Percentiles rank a stretch among this genome's conserved stretches.
Conservation (phyloP, 768 basidiomycete species). For the Tylopilus cervinicoccineus region DNA sequence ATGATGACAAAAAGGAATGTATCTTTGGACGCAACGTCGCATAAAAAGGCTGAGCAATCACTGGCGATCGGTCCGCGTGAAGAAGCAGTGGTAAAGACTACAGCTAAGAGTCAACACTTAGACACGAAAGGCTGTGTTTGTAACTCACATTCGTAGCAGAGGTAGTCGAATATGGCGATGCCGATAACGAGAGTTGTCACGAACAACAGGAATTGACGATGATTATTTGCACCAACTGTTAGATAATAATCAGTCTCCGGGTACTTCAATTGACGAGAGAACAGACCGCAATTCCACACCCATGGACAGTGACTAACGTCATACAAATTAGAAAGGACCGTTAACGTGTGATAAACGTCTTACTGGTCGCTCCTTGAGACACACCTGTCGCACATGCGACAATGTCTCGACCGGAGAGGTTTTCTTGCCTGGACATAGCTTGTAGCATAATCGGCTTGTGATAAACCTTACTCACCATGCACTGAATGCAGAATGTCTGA, state of each 20-base stretch:
- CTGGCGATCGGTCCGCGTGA: not conserved
- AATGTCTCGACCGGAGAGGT: conserved; percentile 93
- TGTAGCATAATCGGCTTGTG: not conserved
- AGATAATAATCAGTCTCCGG: conserved; percentile 5
- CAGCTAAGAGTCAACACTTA: not conserved
- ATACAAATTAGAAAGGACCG: not conserved
- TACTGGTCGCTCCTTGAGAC: conserved; percentile 92
- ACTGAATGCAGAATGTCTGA: conserved; percentile 93
- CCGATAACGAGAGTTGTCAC: conserved; percentile 81
- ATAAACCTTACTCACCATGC: conserved; percentile 60
- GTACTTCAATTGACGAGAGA: not conserved
- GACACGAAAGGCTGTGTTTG: not conserved
- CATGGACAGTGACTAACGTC: conserved; percentile 87
- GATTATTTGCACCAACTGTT: conserved; percentile 86
- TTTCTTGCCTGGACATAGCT: conserved; percentile 60
- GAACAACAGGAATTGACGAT: conserved; percentile 95
- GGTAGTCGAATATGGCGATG: conserved; percentile 76
- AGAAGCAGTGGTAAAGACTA: conserved; percentile 54
- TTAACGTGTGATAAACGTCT: conserved; percentile 27
- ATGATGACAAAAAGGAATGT: conserved; percentile 81
- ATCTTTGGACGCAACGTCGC: conserved; percentile 67
- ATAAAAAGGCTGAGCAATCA: conserved; percentile 43
- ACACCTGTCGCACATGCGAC: conserved; percentile 87
- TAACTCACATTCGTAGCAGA: conserved; percentile 75
- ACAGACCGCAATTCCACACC: conserved; percentile 97